Evolutionary conservation across 2,329 filamentous ascomycete genomes (phyloP), one percentile per base, ranked within the genome.

Genomic region (Aspergillus flavus): DNA sequence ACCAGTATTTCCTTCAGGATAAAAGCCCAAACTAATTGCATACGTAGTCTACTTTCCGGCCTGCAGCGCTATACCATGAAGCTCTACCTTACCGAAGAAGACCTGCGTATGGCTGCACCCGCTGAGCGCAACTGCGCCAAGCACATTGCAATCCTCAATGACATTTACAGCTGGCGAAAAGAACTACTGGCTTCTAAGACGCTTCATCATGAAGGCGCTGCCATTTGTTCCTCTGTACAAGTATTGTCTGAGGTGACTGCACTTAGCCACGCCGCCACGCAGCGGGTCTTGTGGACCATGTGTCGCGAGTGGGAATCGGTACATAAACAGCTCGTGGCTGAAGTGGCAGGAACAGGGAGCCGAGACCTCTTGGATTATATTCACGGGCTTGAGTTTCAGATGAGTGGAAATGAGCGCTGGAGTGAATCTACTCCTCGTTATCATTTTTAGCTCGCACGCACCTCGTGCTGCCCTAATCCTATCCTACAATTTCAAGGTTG

Each of bases 81-180:
- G 5, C 59, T 61, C 41, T 10, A 61, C 16, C 52, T 61, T 10
- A 19, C 39, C 2, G 26, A 34, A 1, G 7, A 12, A 3, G 59
- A 61, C 34, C 52, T 46, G 1, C 30, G 14, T 28, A 28, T 28
- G 28, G 28, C 28, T 28, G 28, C 41, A 9, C 4, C 66, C 12
- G 80, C 78, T 6, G 79, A 82, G 16, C 48, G 61, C 34, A 79
- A 78, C 62, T 77, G 71, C 61, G 66, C 73, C 5, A 76, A 76
- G 63, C 80, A 81, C 52, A 69, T 81, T 50, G 76, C 78, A 2
- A 66, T 81, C 6, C 67, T 82, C 32, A 81, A 81, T 67, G 79
- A 82, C 62, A 80, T 81, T 62, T 77, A 68, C 59, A 76, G 72
- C 64, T 81, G 62, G 50, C 78, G 80, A n/a, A 82, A 82, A 66